Evolutionary conservation across 2,329 filamentous ascomycete species (phyloP).

Genomic region (Aphanoascus verrucosus): DNA sequence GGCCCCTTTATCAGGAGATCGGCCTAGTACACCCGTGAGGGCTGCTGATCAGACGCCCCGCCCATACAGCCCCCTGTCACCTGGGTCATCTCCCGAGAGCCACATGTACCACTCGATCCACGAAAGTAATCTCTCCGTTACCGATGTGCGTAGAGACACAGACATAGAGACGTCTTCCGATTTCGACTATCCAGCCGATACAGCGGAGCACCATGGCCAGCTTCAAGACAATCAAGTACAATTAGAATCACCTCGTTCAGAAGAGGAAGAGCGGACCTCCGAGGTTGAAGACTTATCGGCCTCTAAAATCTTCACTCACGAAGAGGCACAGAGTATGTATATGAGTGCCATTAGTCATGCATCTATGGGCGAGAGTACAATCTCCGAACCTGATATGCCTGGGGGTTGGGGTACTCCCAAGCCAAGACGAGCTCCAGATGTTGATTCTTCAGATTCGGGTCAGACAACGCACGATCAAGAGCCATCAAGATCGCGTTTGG

Average conservation of each 20-base stretch:
- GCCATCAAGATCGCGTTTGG: neutral
- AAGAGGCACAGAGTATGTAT: conserved; percentile 43
- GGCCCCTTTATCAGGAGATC: conserved; percentile 13
- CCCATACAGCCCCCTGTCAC: conserved; percentile 14
- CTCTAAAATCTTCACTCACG: conserved; percentile 39
- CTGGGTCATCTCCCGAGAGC: conserved; percentile 10
- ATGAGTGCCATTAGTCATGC: conserved; percentile 47
- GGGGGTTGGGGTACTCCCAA: conserved; percentile 34
- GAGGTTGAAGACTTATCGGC: conserved; percentile 32
- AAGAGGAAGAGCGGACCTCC: neutral
- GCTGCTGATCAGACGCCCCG: conserved; percentile 14
- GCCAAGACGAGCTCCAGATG: conserved; percentile 11
- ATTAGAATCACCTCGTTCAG: neutral
- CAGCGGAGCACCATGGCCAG: neutral
- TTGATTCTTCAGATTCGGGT: conserved; percentile 1
- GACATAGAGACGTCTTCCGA: neutral
- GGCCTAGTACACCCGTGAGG: neutral
- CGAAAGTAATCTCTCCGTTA: conserved; percentile 2
- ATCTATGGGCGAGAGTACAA: conserved; percentile 18
- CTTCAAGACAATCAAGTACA: neutral
- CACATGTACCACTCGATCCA: conserved; percentile 9
- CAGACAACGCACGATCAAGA: neutral
- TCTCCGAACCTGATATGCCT: conserved; percentile 30
- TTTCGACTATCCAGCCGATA: neutral
- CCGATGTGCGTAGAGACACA: neutral